Evolutionary conservation across 768 basidiomycete species (phyloP).

Genomic region (Lactarius akahatsu): DNA sequence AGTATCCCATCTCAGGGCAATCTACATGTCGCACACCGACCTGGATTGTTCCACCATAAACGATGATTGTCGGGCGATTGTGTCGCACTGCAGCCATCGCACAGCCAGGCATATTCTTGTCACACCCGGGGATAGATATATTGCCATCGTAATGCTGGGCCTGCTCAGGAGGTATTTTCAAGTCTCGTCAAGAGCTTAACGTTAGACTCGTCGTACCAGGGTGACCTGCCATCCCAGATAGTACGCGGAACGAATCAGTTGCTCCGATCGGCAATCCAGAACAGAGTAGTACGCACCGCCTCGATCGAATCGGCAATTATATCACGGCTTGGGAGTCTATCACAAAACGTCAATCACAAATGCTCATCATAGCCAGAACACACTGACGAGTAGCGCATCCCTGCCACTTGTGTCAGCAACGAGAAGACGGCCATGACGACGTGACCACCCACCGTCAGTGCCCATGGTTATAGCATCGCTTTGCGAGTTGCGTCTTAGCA

Average conservation of each 20-base stretch:
- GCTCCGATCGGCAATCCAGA: neutral
- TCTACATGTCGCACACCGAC: slow-evolving; percentile 73
- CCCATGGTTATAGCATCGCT: slow-evolving; percentile 92
- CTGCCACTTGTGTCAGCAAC: slow-evolving; percentile 39
- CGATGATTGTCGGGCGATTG: slow-evolving; percentile 84
- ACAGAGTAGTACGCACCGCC: slow-evolving; percentile 47
- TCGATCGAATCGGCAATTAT: slow-evolving; percentile 90
- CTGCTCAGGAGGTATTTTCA: slow-evolving; percentile 37
- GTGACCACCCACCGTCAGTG: slow-evolving; percentile 62
- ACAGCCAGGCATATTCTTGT: slow-evolving; percentile 93
- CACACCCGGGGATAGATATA: slow-evolving; percentile 84
- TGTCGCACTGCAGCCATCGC: slow-evolving; percentile 83
- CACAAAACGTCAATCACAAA: slow-evolving; percentile 2
- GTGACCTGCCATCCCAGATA: slow-evolving; percentile 44
- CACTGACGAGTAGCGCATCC: slow-evolving; percentile 84
- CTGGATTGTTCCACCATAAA: slow-evolving; percentile 84
- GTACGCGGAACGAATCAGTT: neutral
- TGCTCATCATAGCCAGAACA: neutral
- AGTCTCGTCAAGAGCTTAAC: neutral
- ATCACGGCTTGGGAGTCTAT: slow-evolving; percentile 80
- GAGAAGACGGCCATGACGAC: neutral
- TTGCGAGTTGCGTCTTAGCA: neutral
- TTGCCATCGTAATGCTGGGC: slow-evolving; percentile 89
- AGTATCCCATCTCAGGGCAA: slow-evolving; percentile 73
- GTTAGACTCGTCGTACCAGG: slow-evolving; percentile 41